A percentile compares a stretch with the other conserved stretches of the same genome.
Conservation (phyloP, 352 stramenopile genomes). For the Plasmopara halstedii region DNA sequence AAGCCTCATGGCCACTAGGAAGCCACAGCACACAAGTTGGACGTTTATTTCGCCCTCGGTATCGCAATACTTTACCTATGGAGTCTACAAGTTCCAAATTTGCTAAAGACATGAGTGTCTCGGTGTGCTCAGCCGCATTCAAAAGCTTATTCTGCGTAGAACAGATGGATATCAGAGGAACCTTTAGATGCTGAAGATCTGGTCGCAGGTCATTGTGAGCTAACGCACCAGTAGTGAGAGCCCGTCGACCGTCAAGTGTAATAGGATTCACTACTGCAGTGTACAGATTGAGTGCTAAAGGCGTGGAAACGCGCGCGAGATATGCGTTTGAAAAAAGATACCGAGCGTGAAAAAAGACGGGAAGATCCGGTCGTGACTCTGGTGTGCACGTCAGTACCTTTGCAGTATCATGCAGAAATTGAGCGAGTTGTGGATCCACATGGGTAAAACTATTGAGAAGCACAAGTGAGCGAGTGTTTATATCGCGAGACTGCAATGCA, state of each 20-base stretch:
- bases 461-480: constrained; percentile 73
- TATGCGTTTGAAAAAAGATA: constrained; percentile 92
- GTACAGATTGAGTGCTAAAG: constrained; percentile 94
- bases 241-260: constrained; percentile 81
- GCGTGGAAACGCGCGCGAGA: constrained; percentile 86
- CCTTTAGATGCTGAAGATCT: constrained; percentile 36
- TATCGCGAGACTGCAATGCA: constrained; percentile 35
- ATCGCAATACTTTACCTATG: not conserved
- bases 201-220: constrained; percentile 68
- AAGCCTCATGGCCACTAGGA: constrained; percentile 88
- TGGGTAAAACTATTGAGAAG: constrained; percentile 88
- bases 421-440: constrained; percentile 87
- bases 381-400: constrained; percentile 91
- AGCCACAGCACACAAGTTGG: constrained; percentile 74
- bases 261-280: constrained; percentile 94
- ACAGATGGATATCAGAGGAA: constrained; percentile 85
- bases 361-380: constrained; percentile 86
- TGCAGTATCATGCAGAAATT: constrained; percentile 91
- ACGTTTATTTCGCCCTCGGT: constrained; percentile 8
- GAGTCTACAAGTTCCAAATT: constrained; percentile 41
- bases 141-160: constrained; percentile 84
- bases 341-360: constrained; percentile 92
- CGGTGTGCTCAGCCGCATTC: constrained; percentile 66
- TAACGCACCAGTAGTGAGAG: constrained; percentile 86
- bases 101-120: constrained; percentile 51